Conservation (phyloP, 305 asterid species). For the Petunia hybrid region DNA sequence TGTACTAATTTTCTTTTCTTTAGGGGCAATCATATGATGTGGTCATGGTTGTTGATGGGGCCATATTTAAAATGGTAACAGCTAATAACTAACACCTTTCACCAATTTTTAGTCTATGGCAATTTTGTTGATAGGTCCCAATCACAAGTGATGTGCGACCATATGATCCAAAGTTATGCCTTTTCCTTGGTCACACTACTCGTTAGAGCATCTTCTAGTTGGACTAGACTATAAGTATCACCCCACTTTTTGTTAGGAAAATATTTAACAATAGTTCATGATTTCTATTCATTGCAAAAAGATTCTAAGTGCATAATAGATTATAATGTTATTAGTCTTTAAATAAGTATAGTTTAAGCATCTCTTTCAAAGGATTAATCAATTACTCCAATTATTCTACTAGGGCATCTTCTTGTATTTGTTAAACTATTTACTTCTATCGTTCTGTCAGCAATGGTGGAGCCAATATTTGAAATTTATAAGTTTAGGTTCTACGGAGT, state of each 20-base stretch:
- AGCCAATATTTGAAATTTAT: too few species aligned
- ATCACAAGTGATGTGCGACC: conserved; percentile 9
- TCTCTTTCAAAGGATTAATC: background rate
- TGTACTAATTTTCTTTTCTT: background rate
- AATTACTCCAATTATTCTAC: background rate
- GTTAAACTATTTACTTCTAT: background rate
- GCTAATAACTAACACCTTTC: conserved; percentile 25
- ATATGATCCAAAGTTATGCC: conserved; percentile 23
- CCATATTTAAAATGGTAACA: conserved; percentile 30
- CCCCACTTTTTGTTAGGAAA: background rate
- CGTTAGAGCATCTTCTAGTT: conserved; percentile 27
- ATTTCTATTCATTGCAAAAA: background rate
- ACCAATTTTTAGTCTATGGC: background rate
- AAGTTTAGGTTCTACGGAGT: too few species aligned
- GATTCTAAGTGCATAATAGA: background rate
- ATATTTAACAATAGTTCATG: background rate
- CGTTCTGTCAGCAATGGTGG: too few species aligned
- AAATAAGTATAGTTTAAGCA: background rate
- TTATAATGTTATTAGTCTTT: background rate
- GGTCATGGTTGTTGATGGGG: conserved; percentile 28
- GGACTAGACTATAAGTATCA: conserved; percentile 12
- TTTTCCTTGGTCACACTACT: conserved; percentile 25
- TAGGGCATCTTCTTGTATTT: conserved; percentile 7
- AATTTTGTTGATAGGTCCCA: conserved; percentile 29
- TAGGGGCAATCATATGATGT: conserved; percentile 31